Evolutionary conservation across 2,329 filamentous ascomycete species (phyloP).

Genomic region (Verticillium albo-atrum): DNA sequence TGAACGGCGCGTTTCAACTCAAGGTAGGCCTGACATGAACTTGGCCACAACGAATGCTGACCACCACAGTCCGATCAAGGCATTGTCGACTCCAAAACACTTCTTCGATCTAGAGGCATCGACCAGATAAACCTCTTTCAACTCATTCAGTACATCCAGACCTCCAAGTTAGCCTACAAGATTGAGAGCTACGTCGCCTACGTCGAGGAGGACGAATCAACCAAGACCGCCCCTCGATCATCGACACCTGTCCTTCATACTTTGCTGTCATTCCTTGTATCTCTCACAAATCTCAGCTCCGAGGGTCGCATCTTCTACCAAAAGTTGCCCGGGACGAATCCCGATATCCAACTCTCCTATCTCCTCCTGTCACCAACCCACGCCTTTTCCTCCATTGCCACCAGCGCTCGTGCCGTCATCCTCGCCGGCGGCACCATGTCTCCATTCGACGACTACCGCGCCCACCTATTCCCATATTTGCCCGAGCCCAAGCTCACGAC

Average conservation of each 20-base stretch:
- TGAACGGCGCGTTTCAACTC: constrained; percentile 47
- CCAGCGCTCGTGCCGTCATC: constrained; percentile 80
- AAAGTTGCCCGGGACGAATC: constrained; percentile 27
- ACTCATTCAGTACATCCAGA: constrained; percentile 79
- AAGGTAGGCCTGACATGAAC: constrained; percentile 33
- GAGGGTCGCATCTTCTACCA: constrained; percentile 65
- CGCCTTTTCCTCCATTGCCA: constrained; percentile 84
- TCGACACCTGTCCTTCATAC: constrained; percentile 50
- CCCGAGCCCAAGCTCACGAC: constrained; percentile 62
- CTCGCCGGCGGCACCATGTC: constrained; percentile 97
- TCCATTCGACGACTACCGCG: constrained; percentile 84
- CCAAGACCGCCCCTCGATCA: constrained; percentile 27
- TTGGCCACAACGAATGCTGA: not conserved
- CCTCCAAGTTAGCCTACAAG: constrained; percentile 90
- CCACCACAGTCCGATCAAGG: constrained; percentile 50
- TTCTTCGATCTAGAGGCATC: constrained; percentile 79
- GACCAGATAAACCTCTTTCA: constrained; percentile 96
- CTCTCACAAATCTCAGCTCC: constrained; percentile 79
- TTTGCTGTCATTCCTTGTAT: constrained; percentile 62
- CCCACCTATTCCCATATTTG: constrained; percentile 79
- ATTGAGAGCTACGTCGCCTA: constrained; percentile 82
- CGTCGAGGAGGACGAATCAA: constrained; percentile 41
- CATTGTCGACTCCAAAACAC: constrained; percentile 62
- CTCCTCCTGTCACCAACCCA: constrained; percentile 86
- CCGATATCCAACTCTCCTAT: constrained; percentile 68